Evolutionary conservation across 2,329 filamentous ascomycete species (phyloP).

Genomic region (Eutypa lata): DNA sequence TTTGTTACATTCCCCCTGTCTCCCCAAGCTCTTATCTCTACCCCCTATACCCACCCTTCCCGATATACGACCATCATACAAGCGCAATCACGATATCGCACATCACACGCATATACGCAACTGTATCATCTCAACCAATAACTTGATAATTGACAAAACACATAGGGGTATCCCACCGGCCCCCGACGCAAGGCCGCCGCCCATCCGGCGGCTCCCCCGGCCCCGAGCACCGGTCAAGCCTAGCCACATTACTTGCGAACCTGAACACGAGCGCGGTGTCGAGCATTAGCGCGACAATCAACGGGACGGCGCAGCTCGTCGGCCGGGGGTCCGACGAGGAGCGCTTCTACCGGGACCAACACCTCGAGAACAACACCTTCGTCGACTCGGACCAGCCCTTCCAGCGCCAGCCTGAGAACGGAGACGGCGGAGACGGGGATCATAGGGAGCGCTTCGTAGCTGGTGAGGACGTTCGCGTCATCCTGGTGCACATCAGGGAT

Average conservation of each 20-base stretch:
- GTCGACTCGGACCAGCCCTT: slow-evolving; percentile 51
- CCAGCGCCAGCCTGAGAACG: slow-evolving; percentile 30
- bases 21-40: too few relatives aligned
- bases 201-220: slow-evolving; percentile 61
- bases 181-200: slow-evolving; percentile 65
- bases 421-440: slow-evolving; percentile 40
- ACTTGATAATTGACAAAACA: too few relatives aligned
- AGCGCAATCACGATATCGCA: too few relatives aligned
- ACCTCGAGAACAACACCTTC: slow-evolving; percentile 92
- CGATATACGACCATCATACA: too few relatives aligned
- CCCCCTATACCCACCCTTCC: too few relatives aligned
- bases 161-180: slow-evolving; percentile 81
- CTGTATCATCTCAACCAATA: too few relatives aligned
- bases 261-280: slow-evolving; percentile 86
- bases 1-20: too few relatives aligned
- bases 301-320: slow-evolving; percentile 77
- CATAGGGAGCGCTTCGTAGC: slow-evolving; percentile 68
- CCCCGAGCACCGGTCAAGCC: slow-evolving; percentile 65
- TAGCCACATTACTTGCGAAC: slow-evolving; percentile 82
- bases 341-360: slow-evolving; percentile 74
- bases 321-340: slow-evolving; percentile 76
- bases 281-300: slow-evolving; percentile 90
- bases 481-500: slow-evolving; percentile 79
- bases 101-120: too few relatives aligned
- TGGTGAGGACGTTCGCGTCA: slow-evolving; percentile 80